phyloP scores from a whole-genome alignment of 2,329 filamentous ascomycete species.

The Microsporum canis region DNA sequence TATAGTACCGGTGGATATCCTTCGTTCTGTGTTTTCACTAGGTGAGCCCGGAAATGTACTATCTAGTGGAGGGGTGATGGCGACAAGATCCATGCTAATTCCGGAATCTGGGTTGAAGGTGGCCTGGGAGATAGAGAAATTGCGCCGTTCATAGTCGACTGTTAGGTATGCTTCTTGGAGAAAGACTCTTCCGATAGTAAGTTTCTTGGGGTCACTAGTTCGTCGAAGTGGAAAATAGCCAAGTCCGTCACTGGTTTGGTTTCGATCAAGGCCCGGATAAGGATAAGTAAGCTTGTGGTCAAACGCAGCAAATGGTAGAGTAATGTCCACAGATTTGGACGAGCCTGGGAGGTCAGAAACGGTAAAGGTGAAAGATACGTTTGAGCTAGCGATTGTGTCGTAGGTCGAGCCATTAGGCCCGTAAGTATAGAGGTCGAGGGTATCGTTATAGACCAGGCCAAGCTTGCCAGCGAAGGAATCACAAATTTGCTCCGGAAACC shows the following conservation, averaged over 20 bases:
- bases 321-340: slow-evolving; percentile 22
- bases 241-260: slow-evolving; percentile 17
- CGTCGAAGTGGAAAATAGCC: slow-evolving; percentile 32
- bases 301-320: slow-evolving; percentile 32
- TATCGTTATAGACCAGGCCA: slow-evolving; percentile 26
- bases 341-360: slow-evolving; percentile 23
- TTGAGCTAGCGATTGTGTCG: slow-evolving; percentile 17
- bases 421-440: slow-evolving; percentile 28
- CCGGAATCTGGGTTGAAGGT: slow-evolving; percentile 19
- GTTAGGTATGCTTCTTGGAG: slow-evolving; percentile 32
- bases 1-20: slow-evolving; percentile 6
- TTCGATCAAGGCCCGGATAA: slow-evolving; percentile 20
- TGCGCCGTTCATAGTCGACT: slow-evolving; percentile 28
- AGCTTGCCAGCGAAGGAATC: slow-evolving; percentile 27
- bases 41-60: slow-evolving; percentile 11
- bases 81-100: slow-evolving; percentile 13
- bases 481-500: slow-evolving; percentile 29
- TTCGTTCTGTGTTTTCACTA: not conserved
- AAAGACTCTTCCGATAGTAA: slow-evolving; percentile 31
- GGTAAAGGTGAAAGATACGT: slow-evolving; percentile 28
- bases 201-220: slow-evolving; percentile 24
- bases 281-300: slow-evolving; percentile 28
- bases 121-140: slow-evolving; percentile 27
- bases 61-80: slow-evolving; percentile 17
- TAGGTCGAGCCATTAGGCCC: slow-evolving; percentile 16